Evolutionary conservation across 306 rosid genomes (phyloP), one percentile per base, ranked within the genome.

Genomic region (Cicer yamashitae): DNA sequence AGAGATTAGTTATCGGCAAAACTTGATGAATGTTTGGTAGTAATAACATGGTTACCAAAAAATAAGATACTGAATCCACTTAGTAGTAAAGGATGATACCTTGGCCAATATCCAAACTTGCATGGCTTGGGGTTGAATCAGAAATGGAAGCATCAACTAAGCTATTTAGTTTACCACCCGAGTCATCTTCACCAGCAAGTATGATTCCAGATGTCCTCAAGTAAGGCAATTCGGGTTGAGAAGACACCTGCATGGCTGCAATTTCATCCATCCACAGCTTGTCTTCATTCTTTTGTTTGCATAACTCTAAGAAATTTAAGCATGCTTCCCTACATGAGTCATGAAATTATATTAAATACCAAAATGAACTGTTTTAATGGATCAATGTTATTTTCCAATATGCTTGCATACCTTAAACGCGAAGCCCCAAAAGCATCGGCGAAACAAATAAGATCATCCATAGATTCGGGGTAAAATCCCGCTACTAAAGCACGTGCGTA

Each of bases 341-440:
- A 52, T 77, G 8, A 34, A 47, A 38, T 67, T 14, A 66, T 74
- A 47, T 69, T 73, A 69, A 61, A 77, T 58, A 56, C 38, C 38
- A 68, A 75, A 81, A 74, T 38, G 7, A 77, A 67, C 11, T 51
- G 18, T 77, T 64, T 69, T 58, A 43, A 77, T 25, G 2, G 56
- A 81, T 72, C 64, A 50, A 54, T 68, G 75, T 57, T 34, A 71
- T 51, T 76, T 50, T 44, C 25, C 41, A 18, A 47, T 10, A 69
- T 53, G 70, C 56, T 25, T 22, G 47, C 76, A 12, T 77, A 96
- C 99, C 99, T 92, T 87, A 96, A 89, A 52, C 99, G 97, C 2
- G 90, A 85, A 85, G 98, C 99, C 80, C 99, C 99, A 85, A 92
- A 96, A 78, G 98, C 83, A 83, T 96, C 98, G 34, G 97, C 86